These are phyloP conservation scores for Hymenoscyphus fructigenus DNA, from an alignment of 2,329 filamentous ascomycete genomes.

Conservation along the genomic window DNA sequence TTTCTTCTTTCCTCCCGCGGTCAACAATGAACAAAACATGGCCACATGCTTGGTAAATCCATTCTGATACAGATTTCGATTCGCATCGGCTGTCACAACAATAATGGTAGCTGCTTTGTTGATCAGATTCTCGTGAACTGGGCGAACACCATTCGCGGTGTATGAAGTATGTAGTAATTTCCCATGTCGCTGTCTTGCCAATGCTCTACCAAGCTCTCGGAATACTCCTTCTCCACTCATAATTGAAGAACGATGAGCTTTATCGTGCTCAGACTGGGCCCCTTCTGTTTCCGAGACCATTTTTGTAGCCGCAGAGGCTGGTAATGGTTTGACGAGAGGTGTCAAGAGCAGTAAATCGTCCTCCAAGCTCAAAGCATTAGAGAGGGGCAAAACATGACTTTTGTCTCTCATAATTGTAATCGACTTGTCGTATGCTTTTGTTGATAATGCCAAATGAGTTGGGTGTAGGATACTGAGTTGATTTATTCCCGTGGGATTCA, in stretches of 20 bases:
- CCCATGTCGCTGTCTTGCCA: conserved; percentile 83
- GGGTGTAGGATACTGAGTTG: conserved; percentile 80
- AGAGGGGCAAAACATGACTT: conserved; percentile 78
- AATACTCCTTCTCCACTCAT: conserved; percentile 96
- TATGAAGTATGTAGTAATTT: conserved; percentile 93
- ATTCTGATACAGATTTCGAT: conserved; percentile 88
- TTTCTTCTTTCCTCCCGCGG: conserved; percentile 77
- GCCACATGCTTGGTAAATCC: conserved; percentile 95
- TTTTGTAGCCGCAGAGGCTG: conserved; percentile 80
- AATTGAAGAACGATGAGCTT: conserved; percentile 57
- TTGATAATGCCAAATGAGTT: conserved; percentile 77
- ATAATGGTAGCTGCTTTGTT: conserved; percentile 85
- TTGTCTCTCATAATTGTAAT: conserved; percentile 92
- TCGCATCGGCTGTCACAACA: conserved; percentile 89
- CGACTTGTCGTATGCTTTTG: conserved; percentile 84
- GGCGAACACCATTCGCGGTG: conserved; percentile 86
- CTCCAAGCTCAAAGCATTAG: conserved; percentile 75
- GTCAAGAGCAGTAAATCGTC: conserved; percentile 90
- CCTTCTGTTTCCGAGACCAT: conserved; percentile 57
- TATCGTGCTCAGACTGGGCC: conserved; percentile 49
- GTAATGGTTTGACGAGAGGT: conserved; percentile 87
- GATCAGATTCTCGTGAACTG: conserved; percentile 91
- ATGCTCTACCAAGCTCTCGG: conserved; percentile 78
- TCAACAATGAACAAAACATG: conserved; percentile 88
- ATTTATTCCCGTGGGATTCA: conserved; percentile 80